Evolutionary conservation across 768 basidiomycete genomes (phyloP).

Genomic region (Tricholoma sp.): DNA sequence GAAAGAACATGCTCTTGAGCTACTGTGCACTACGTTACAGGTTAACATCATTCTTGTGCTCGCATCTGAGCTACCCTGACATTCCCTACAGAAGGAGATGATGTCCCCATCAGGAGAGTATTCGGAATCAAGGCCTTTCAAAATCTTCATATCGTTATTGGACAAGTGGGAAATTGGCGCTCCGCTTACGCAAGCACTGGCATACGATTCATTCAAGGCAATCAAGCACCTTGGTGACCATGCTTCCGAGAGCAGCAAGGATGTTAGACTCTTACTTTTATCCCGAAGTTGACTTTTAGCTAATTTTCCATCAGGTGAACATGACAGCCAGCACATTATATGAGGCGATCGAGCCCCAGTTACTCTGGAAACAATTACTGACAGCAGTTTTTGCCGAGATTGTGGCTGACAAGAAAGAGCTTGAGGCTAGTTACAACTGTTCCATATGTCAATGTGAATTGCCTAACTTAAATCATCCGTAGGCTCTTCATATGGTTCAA

Average conservation of each 20-base stretch:
- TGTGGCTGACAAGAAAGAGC: conserved; percentile 30
- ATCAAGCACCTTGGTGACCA: conserved; percentile 53
- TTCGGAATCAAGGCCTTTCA: conserved; percentile 82
- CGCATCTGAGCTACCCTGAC: conserved; percentile 1
- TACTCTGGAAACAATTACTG: conserved; percentile 81
- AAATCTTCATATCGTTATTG: conserved; percentile 89
- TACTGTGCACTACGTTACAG: conserved; percentile 67
- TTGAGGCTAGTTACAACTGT: conserved; percentile 39
- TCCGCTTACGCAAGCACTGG: conserved; percentile 69
- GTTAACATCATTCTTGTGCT: conserved; percentile 26
- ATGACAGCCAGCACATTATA: conserved; percentile 87
- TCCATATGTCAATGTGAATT: neutral
- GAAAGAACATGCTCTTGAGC: conserved; percentile 61
- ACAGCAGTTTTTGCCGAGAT: conserved; percentile 52
- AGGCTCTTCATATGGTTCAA: conserved; percentile 64
- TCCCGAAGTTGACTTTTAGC: neutral
- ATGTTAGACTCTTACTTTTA: conserved; percentile 38
- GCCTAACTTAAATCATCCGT: conserved; percentile 4
- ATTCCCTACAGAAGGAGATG: conserved; percentile 65
- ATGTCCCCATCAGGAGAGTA: conserved; percentile 65
- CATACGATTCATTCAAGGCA: conserved; percentile 76
- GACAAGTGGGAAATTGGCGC: conserved; percentile 98
- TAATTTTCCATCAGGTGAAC: conserved; percentile 41
- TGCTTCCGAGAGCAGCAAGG: conserved; percentile 50
- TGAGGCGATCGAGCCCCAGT: conserved; percentile 86